Evolutionary conservation across 2,329 filamentous ascomycete species (phyloP), one percentile per base, ranked within the genome.

Genomic region (Hymenoscyphus scutula): DNA sequence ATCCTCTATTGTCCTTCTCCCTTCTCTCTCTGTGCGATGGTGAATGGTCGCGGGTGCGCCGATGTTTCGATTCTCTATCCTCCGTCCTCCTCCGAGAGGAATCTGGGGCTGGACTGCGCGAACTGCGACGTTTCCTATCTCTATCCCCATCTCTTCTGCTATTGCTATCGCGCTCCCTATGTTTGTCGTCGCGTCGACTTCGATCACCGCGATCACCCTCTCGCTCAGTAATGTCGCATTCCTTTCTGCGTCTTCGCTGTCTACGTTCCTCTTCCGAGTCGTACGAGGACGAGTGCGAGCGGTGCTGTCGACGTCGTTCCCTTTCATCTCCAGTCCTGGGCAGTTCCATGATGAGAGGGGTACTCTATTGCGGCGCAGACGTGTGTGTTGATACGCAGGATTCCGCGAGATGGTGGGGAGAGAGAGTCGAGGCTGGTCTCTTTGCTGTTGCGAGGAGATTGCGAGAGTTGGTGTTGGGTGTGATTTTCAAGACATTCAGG

Each of bases 181-280:
- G 17, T 45, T 53, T 32, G 10, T 48, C 54, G 11, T 55, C 58
- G 17, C 53, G 59, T 30, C 51, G 27, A 3, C 27, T 54, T 25
- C n/a, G 51, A 17, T 27, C 45, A 25, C 57, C 41, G 41, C 29
- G 56, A 17, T 58, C 37, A 23, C 25, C 23, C 32, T 60, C 58
- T 59, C 65, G 62, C 37, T 61, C 66, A 25, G 29, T 45, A n/a
- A 29, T 15, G 17, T 62, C 54, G 54, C 60, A 55, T 34, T 62
- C 60, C 53, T 60, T 62, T 55, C 58, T 51, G 23, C 67, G 70
- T 65, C 69, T 68, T 53, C 66, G 62, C 32, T 62, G 65, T 34
- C 67, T 65, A 53, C 70, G 62, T 53, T 73, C 71, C 55, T 72
- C 71, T 58, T 69, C 72, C 4, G 70, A 72, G 56, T 73, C 71